Percentiles rank a stretch among this genome's conserved stretches.
phyloP scores from a whole-genome alignment of 2,329 filamentous ascomycete species.

The Ophiocordyceps polyrhachis-furcata region DNA sequence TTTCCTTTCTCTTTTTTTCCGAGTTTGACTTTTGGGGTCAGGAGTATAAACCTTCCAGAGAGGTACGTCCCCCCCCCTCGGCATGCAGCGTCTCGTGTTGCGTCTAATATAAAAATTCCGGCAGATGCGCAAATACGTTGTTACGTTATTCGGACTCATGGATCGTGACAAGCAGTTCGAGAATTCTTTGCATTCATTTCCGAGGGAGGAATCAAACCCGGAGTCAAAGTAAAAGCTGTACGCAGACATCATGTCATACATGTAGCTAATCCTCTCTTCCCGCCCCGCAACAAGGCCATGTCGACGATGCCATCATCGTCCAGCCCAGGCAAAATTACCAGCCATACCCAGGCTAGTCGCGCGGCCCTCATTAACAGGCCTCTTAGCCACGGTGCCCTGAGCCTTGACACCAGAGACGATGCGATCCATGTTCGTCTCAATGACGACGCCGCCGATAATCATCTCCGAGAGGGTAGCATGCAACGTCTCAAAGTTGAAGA shows the following conservation, averaged over 20 bases:
- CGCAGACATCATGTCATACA: not conserved
- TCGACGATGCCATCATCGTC: constrained; percentile 10
- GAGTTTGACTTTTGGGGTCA: constrained; percentile 26
- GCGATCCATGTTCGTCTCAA: constrained; percentile 77
- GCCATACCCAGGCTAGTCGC: constrained; percentile 33
- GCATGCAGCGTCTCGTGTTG: no score
- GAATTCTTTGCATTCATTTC: constrained; percentile 3
- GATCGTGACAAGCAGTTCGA: constrained; percentile 24
- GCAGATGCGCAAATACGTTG: constrained; percentile 18
- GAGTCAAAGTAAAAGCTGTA: constrained; percentile 10
- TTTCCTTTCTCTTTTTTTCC: constrained; percentile 21
- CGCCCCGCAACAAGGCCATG: not conserved
- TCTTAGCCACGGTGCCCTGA: constrained; percentile 60
- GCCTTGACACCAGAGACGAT: constrained; percentile 71
- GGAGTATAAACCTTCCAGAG: constrained; percentile 22
- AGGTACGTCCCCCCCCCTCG: constrained; percentile 11
- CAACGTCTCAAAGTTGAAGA: constrained; percentile 97
- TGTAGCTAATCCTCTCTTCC: not conserved
- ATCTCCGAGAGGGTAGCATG: constrained; percentile 85
- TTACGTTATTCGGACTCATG: constrained; percentile 20
- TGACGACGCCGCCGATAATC: constrained; percentile 86
- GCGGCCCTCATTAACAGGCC: constrained; percentile 54
- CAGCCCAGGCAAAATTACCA: constrained; percentile 37
- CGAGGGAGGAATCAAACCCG: constrained; percentile 9
- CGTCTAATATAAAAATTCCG: not conserved